Conservation (phyloP, 2,329 filamentous ascomycete species). For the Colletotrichum theobromicola region DNA sequence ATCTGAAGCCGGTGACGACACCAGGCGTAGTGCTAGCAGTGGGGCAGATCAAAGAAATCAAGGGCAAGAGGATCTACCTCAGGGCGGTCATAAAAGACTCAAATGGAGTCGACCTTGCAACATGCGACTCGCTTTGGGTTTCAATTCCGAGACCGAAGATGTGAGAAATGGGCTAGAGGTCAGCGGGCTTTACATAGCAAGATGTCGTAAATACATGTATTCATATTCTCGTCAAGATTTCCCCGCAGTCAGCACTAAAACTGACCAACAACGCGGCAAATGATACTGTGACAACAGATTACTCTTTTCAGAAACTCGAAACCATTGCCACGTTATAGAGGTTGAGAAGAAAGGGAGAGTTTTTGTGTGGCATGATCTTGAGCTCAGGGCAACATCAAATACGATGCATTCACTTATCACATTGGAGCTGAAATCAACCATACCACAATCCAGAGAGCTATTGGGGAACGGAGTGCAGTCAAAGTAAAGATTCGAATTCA, state of each 20-base stretch:
- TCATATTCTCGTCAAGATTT: not conserved
- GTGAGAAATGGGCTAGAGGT: not conserved
- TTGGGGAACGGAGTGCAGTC: no score
- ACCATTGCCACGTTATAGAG: not conserved
- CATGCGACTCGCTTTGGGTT: conserved; percentile 23
- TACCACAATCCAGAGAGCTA: no score
- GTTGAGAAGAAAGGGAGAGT: no score
- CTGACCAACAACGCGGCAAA: not conserved
- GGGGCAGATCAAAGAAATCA: conserved; percentile 33
- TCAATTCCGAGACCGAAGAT: conserved; percentile 5
- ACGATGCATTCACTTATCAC: no score
- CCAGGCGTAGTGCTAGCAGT: conserved; percentile 34
- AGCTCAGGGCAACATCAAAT: no score
- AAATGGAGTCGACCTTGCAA: conserved; percentile 32
- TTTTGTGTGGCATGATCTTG: no score
- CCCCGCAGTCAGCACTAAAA: not conserved
- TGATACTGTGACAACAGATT: not conserved
- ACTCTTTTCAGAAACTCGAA: not conserved
- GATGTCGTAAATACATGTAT: not conserved
- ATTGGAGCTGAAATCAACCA: no score
- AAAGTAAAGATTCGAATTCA: no score
- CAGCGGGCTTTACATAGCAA: not conserved
- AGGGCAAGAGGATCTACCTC: conserved; percentile 38
- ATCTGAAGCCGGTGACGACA: conserved; percentile 34
- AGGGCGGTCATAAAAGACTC: conserved; percentile 33